Evolutionary conservation across 306 rosid species (phyloP), one percentile per base, ranked within the genome.

Genomic region (Fagus crenata): DNA sequence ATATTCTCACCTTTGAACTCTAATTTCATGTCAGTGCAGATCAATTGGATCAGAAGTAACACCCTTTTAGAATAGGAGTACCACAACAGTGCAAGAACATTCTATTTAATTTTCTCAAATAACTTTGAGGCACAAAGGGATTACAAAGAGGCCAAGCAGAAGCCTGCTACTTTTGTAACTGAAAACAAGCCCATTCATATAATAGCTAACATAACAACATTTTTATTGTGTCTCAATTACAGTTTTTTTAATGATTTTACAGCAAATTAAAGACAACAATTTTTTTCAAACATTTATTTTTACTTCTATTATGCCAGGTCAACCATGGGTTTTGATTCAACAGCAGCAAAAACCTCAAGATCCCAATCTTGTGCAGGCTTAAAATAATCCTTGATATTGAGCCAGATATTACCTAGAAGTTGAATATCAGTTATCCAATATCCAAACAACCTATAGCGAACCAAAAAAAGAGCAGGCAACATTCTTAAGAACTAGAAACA

Each of bases 1-100:
- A 13, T 70, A 5, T 49, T 58, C 51, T 68, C 67, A 33, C 68
- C 17, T 49, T 58, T n/a, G 71, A 73, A 49, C 42, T 77, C 72
- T 39, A 73, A 72, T 67, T 65, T 8, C n/a, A 78, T 70, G 32
- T 2, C 54, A 22, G 6, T 28, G 59, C 49, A 72, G 49, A 40
- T 17, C 35, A 32, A 67, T 37, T 67, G 35, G 51, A 17, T 67
- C 49, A 67, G 31, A 32, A 60, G 61, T 72, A 56, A 82, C 8
- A 7, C 31, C 82, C 64, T 67, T 56, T 68, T 53, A 22, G 53
- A 46, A 73, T 71, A 74, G 53, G 28, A 22, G 0, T 12, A 33
- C 54, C 54, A 17, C 35, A 22, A 14, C 64, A 43, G 63, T 46
- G 36, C 9, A 73, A 49, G 28, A 73, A 51, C 64, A 18, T 73